Conservation (phyloP, 345 rosid genomes). For the Turnera subulata region DNA sequence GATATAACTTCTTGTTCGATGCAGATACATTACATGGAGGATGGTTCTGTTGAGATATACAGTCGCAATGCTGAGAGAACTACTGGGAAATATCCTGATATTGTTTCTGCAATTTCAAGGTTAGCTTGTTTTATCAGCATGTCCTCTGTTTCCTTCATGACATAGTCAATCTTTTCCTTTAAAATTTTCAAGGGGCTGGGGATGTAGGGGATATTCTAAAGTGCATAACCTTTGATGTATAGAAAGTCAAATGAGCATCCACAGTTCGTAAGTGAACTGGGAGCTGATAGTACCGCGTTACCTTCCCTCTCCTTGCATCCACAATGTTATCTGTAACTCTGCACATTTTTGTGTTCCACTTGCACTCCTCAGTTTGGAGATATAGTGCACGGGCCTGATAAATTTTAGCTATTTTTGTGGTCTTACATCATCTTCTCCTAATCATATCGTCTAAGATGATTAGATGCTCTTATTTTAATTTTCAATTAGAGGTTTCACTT, state of each 20-base stretch:
- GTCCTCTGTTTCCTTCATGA: neutral
- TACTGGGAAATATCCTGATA: constrained; percentile 90
- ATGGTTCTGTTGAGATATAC: constrained; percentile 87
- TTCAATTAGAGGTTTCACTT: no score
- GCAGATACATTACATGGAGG: constrained; percentile 84
- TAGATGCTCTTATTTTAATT: no score
- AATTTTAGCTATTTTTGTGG: no score
- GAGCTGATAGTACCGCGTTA: no score
- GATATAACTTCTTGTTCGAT: constrained; percentile 5
- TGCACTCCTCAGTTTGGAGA: no score
- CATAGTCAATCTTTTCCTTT: neutral
- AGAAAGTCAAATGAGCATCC: neutral
- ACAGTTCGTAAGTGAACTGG: no score
- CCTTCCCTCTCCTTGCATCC: no score
- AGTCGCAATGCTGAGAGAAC: constrained; percentile 92
- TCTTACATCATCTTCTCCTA: no score
- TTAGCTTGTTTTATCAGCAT: constrained; percentile 20
- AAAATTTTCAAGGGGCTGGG: neutral
- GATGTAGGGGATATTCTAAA: neutral
- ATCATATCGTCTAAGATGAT: no score
- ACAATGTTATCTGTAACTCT: no score
- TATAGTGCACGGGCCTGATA: no score
- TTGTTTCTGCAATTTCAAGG: constrained; percentile 72
- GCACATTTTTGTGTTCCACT: no score
- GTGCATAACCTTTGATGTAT: neutral